phyloP scores from a whole-genome alignment of 805 yeast genomes.

The Kodamaea leandrae region DNA sequence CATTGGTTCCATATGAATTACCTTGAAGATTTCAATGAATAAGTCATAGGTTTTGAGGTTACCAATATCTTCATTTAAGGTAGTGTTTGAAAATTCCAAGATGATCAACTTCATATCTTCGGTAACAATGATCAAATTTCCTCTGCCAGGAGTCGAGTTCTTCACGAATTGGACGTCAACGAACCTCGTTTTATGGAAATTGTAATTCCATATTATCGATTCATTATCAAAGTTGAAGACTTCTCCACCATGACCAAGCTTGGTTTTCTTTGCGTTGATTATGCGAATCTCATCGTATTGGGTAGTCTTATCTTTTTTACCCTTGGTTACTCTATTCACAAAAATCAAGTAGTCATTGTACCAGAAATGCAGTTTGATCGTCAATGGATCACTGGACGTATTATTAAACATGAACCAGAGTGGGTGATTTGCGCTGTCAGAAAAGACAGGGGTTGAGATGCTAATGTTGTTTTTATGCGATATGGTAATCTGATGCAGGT shows the following conservation, averaged over 20 bases:
- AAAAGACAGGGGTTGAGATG: slow-evolving; percentile 29
- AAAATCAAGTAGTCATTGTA: slow-evolving; percentile 32
- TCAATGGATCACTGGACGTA: slow-evolving; percentile 30
- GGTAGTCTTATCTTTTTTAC: slow-evolving; percentile 11
- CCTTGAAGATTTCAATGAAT: slow-evolving; percentile 27
- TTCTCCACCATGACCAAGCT: slow-evolving; percentile 32
- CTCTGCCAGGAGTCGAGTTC: slow-evolving; percentile 1
- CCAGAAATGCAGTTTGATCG: slow-evolving; percentile 37
- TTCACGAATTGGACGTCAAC: slow-evolving; percentile 18
- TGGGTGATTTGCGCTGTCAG: slow-evolving; percentile 28
- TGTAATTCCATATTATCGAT: slow-evolving; percentile 37
- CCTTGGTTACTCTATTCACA: slow-evolving; percentile 25
- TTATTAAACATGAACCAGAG: slow-evolving; percentile 41
- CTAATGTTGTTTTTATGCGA: slow-evolving; percentile 28
- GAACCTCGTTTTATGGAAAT: slow-evolving; percentile 24
- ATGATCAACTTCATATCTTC: slow-evolving; percentile 28
- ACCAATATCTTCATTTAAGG: slow-evolving; percentile 6
- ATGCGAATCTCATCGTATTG: slow-evolving; percentile 36
- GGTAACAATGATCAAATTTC: slow-evolving; percentile 27
- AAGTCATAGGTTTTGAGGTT: slow-evolving; percentile 21
- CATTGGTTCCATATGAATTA: slow-evolving; percentile 36
- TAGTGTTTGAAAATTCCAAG: slow-evolving; percentile 20
- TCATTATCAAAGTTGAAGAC: slow-evolving; percentile 37
- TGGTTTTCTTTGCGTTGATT: slow-evolving; percentile 29
- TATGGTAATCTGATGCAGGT: slow-evolving; percentile 25